phyloP scores from a whole-genome alignment of 345 rosid genomes.

The Erucastrum elatum region DNA sequence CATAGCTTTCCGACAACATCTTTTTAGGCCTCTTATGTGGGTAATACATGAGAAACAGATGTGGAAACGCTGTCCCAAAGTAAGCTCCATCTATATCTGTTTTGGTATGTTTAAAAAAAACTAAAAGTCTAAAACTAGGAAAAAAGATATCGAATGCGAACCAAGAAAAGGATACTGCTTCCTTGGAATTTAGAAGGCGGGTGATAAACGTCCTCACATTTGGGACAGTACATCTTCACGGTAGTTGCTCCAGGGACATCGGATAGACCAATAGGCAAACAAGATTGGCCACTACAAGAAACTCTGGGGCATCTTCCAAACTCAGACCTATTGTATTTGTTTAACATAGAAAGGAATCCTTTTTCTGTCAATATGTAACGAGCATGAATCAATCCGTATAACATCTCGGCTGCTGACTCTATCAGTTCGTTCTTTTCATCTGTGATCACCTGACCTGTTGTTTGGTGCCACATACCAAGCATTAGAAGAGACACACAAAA shows the following conservation, averaged over 20 bases:
- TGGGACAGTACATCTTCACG: neutral
- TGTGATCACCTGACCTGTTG: neutral
- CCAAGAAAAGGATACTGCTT: neutral
- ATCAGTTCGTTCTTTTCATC: neutral
- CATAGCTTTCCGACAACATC: neutral
- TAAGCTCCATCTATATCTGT: neutral
- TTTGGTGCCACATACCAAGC: too few relatives aligned
- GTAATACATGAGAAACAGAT: neutral
- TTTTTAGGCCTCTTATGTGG: neutral
- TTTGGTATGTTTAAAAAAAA: neutral
- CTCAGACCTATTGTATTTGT: neutral
- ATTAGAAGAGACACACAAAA: too few relatives aligned
- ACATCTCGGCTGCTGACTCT: neutral
- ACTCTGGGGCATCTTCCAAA: slow-evolving; percentile 1
- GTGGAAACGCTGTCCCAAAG: neutral
- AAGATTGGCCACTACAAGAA: neutral
- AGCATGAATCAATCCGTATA: slow-evolving; percentile 1
- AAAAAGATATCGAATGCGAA: neutral
- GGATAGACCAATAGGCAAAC: slow-evolving; percentile 1
- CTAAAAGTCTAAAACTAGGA: neutral
- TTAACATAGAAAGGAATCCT: neutral
- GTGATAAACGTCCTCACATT: neutral
- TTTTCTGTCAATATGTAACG: neutral
- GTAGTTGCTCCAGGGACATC: neutral
- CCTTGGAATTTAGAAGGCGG: neutral